Evolutionary conservation across 2,329 filamentous ascomycete species (phyloP), one percentile per base, ranked within the genome.

Genomic region (Botrytis fabae): DNA sequence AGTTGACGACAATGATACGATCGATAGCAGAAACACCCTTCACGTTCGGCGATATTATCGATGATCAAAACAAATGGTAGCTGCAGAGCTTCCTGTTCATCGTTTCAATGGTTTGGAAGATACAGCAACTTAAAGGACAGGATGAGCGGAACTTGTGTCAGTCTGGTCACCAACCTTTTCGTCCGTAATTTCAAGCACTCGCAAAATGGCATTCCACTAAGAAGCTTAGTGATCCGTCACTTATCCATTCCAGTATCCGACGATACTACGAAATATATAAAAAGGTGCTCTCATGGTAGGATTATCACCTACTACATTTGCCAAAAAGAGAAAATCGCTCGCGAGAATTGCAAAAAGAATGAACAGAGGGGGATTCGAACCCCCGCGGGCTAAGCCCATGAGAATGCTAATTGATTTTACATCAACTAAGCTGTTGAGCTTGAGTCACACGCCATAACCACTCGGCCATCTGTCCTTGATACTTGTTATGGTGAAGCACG

Each of bases 281-380:
- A 28, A 14, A 28, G 25, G 18, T 54, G 51, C 14, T 28, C 25
- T 51, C 2, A 54, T 28, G 14, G 10, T 18, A 28, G 8, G n/a
- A 54, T 54, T 16, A 0, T 54, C 48, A n/a, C 8, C 51, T 4
- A 8, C 14, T 14, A 9, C n/a, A 28, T 6, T 9, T 54, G 51
- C n/a, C 12, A 54, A 54, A 54, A 54, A 54, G 12, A 12, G 12
- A 18, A 25, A 3, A 2, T 7, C 2, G 1, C 28, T 16, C 12
- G 46, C 7, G 32, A 40, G 14, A 32, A 32, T 32, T 32, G 32
- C 1, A 38, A 61, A 70, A 51, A n/a, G n/a, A n/a, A n/a, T 70
- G 70, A 72, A 72, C 70, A 72, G 70, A 72, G 62, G 70, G 70
- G 70, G 70, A 72, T 72, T 72, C 70, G 70, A 72, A 72, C 70